Percentiles rank a stretch among this genome's conserved stretches.
These are phyloP conservation scores for Linnemannia hyalina DNA, from an alignment of 192 early-diverging fungal species.

Conservation along the genomic window DNA sequence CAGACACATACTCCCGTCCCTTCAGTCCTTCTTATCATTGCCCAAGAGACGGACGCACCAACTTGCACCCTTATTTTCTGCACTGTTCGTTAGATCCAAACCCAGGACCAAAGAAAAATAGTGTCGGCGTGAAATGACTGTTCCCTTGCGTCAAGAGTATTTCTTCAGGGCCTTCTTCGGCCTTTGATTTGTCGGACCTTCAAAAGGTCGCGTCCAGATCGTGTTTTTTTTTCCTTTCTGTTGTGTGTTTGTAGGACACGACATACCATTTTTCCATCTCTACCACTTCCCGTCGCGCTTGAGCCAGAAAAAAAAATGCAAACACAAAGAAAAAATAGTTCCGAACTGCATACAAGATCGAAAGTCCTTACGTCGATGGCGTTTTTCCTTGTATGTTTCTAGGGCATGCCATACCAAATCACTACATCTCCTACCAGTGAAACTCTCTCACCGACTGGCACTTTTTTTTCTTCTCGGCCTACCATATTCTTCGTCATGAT, in stretches of 20 bases:
- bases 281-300: background rate
- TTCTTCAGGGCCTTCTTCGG: background rate
- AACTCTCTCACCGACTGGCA: no score
- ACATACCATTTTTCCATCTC: background rate
- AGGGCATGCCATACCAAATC: background rate
- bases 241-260: background rate
- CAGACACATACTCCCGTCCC: no score
- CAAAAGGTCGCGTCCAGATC: background rate
- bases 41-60: background rate
- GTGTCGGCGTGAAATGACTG: background rate
- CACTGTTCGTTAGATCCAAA: background rate
- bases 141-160: background rate
- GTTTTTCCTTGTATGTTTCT: background rate
- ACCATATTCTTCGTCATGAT: no score
- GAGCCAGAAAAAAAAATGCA: background rate
- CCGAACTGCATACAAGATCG: background rate
- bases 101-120: background rate
- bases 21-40: background rate
- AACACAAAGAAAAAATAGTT: background rate
- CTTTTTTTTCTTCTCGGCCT: no score
- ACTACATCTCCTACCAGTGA: no score
- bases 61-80: background rate
- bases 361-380: background rate
- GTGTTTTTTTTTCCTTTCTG: background rate
- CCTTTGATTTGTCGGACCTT: background rate